These are phyloP conservation scores for Mortierella sp. DNA, from an alignment of 371 early-diverging fungal genomes.

Conservation along the genomic window DNA sequence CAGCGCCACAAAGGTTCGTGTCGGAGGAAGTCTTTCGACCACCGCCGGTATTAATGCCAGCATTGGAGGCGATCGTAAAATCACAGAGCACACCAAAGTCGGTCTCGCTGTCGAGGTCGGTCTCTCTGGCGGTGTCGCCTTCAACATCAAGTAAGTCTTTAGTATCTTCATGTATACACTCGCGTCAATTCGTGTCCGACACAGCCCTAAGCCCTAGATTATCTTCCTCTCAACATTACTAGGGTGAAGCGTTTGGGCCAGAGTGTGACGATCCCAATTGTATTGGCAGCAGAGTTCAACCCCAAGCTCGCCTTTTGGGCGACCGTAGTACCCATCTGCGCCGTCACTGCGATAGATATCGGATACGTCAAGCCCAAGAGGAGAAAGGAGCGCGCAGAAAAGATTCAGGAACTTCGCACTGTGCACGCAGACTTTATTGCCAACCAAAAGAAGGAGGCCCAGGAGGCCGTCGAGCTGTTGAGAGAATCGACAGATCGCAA, in stretches of 20 bases:
- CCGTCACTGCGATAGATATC: constrained; percentile 76
- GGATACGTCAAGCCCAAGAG: constrained; percentile 80
- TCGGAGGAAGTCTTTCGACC: constrained; percentile 63
- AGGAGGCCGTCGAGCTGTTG: constrained; percentile 83
- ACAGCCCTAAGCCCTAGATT: too few species aligned
- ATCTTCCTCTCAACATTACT: background rate
- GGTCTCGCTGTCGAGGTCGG: constrained; percentile 87
- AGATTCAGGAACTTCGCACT: constrained; percentile 79
- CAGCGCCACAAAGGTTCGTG: constrained; percentile 33
- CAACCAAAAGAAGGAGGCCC: constrained; percentile 82
- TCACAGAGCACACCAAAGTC: constrained; percentile 77
- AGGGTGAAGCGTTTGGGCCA: constrained; percentile 90
- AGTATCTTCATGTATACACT: background rate
- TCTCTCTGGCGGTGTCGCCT: constrained; percentile 76
- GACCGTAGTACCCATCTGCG: constrained; percentile 74
- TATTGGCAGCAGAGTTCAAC: constrained; percentile 82
- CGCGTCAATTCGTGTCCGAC: background rate
- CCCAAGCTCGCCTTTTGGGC: constrained; percentile 76
- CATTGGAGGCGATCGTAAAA: constrained; percentile 72
- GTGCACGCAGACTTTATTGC: constrained; percentile 83
- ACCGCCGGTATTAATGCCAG: constrained; percentile 65
- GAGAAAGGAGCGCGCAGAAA: constrained; percentile 67
- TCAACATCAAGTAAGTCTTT: constrained; percentile 74
- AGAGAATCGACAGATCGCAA: constrained; percentile 78
- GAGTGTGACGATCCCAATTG: constrained; percentile 84